A percentile compares a stretch with the other conserved stretches of the same genome.
Conservation (phyloP, 176 grass and related monocot species). For the Carex cristatella region DNA sequence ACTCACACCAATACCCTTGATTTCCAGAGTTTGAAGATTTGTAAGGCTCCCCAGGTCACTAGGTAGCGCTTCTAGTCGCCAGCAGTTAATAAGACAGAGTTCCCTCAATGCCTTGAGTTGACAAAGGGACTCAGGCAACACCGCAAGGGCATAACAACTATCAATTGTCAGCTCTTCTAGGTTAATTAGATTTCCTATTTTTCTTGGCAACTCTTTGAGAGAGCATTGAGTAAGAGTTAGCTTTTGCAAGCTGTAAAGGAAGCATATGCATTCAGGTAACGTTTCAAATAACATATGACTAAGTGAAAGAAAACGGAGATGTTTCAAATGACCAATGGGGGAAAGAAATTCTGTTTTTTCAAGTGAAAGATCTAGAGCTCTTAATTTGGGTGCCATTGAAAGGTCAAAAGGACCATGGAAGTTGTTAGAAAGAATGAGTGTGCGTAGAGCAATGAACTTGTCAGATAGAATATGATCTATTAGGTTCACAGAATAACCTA, state of each 20-base stretch:
- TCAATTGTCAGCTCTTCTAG: neutral
- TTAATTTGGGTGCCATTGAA: neutral
- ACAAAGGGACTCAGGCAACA: neutral
- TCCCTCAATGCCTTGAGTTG: neutral
- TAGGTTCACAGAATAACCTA: neutral
- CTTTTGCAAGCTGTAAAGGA: neutral
- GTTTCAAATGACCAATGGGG: neutral
- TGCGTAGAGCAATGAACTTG: neutral
- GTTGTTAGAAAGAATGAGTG: neutral
- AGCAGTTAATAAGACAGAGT: neutral
- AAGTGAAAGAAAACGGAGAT: slow-evolving; percentile 3
- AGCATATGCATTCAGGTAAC: neutral
- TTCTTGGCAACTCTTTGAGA: neutral
- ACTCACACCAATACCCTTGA: too few species aligned
- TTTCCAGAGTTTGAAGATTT: too few species aligned
- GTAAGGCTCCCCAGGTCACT: too few species aligned
- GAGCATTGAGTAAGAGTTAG: neutral
- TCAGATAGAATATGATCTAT: neutral
- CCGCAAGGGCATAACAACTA: fast-evolving
- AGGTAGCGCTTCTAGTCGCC: too few species aligned
- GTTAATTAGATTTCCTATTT: neutral
- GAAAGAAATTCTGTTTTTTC: neutral
- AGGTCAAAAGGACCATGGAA: neutral
- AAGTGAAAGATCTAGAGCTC: neutral
- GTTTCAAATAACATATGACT: neutral